Conservation (phyloP, 345 rosid genomes). For the Crucihimalaya himalaica region DNA sequence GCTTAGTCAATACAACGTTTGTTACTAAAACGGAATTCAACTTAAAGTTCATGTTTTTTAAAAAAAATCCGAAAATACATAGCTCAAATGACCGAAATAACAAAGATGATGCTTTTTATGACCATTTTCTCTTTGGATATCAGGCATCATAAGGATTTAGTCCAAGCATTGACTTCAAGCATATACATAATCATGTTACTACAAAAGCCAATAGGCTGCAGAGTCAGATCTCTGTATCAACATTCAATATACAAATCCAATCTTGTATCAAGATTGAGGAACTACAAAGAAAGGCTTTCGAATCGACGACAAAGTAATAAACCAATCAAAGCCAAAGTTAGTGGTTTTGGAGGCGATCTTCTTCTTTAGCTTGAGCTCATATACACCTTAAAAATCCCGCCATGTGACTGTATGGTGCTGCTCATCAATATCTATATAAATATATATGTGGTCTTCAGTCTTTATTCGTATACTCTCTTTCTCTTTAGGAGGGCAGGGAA, state of each 20-base stretch:
- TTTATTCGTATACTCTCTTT: conserved; percentile 69
- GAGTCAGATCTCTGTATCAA: conserved; percentile 20
- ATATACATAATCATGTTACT: conserved; percentile 23
- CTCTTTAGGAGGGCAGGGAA: conserved; percentile 74
- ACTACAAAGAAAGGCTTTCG: neutral
- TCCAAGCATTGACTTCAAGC: conserved; percentile 14
- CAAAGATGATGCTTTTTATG: too few relatives aligned
- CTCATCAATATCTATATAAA: conserved; percentile 18
- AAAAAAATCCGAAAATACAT: too few relatives aligned
- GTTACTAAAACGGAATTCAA: too few relatives aligned
- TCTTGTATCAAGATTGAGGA: neutral
- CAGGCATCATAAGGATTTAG: neutral
- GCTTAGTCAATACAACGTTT: too few relatives aligned
- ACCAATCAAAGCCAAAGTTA: conserved; percentile 16
- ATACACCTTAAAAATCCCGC: conserved; percentile 18
- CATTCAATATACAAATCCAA: conserved; percentile 32
- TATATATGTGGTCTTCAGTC: neutral
- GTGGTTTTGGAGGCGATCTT: conserved; percentile 9
- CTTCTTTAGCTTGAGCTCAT: conserved; percentile 19
- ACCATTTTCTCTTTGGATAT: too few relatives aligned
- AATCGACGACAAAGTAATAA: neutral
- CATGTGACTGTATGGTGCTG: neutral
- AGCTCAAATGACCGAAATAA: too few relatives aligned
- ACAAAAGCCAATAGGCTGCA: conserved; percentile 28
- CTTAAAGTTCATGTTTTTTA: too few relatives aligned